These are phyloP conservation scores for Clavispora fructus DNA, from an alignment of 805 yeast genomes.

Conservation along the genomic window DNA sequence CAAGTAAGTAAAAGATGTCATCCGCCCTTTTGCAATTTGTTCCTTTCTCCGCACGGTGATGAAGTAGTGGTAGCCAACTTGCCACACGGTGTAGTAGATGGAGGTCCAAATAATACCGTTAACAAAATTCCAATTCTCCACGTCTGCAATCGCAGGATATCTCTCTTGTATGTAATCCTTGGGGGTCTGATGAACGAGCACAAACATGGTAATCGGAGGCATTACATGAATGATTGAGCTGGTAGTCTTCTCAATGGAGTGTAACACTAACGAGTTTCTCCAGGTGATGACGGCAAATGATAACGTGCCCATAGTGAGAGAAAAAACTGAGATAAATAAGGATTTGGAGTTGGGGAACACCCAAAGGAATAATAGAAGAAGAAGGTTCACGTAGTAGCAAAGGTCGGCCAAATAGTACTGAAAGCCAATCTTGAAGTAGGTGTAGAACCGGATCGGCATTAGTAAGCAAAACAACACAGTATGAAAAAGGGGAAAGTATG, in stretches of 20 bases:
- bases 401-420: constrained; percentile 90
- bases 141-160: constrained; percentile 75
- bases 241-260: constrained; percentile 88
- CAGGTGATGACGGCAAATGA: constrained; percentile 93
- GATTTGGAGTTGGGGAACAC: constrained; percentile 66
- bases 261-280: constrained; percentile 90
- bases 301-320: constrained; percentile 82
- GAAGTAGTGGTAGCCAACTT: constrained; percentile 81
- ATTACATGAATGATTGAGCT: constrained; percentile 84
- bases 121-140: constrained; percentile 62
- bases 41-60: constrained; percentile 77
- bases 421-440: constrained; percentile 72
- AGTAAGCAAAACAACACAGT: constrained; percentile 54
- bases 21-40: constrained; percentile 78
- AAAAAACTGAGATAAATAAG: constrained; percentile 76
- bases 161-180: constrained; percentile 47
- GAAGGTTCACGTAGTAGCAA: constrained; percentile 82
- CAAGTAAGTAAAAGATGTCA: constrained; percentile 82
- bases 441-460: constrained; percentile 80
- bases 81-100: constrained; percentile 83
- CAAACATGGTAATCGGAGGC: constrained; percentile 86
- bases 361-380: constrained; percentile 75
- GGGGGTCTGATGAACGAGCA: constrained; percentile 73
- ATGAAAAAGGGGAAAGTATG: constrained; percentile 71
- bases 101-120: constrained; percentile 76